A percentile compares a stretch with the other conserved stretches of the same genome.
Evolutionary conservation across 331 rosid genomes (phyloP).

Genomic region (Rosa hybrid): DNA sequence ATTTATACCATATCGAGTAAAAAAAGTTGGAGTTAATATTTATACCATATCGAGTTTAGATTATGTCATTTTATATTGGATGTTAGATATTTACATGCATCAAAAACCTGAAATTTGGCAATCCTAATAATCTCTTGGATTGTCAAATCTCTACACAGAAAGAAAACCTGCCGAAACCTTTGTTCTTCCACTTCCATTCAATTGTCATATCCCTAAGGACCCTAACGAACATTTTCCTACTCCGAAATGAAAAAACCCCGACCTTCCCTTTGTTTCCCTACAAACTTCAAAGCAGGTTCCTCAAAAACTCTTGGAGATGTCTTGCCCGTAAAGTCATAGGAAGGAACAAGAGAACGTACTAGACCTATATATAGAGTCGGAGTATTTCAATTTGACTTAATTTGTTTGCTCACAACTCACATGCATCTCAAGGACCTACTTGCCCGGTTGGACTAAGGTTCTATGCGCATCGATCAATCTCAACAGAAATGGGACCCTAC

Average conservation of each 20-base stretch:
- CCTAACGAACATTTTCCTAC: not conserved
- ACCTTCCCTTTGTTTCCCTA: not conserved
- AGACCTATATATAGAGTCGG: not conserved
- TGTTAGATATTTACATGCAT: too few species aligned
- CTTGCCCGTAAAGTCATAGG: not conserved
- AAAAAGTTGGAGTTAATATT: too few species aligned
- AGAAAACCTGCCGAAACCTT: too few species aligned
- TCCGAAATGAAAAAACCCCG: not conserved
- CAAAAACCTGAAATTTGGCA: too few species aligned
- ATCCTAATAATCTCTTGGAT: too few species aligned
- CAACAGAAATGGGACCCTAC: constrained; percentile 6
- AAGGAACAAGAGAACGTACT: too few species aligned
- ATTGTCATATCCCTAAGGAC: too few species aligned
- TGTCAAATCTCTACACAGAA: too few species aligned
- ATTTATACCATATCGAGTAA: too few species aligned
- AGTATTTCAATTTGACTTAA: not conserved
- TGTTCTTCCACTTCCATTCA: not conserved
- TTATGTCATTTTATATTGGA: too few species aligned
- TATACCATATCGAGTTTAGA: too few species aligned
- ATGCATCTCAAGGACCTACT: not conserved
- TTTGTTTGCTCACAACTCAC: not conserved
- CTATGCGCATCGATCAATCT: constrained; percentile 1
- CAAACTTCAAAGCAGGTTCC: not conserved
- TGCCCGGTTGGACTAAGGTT: constrained; percentile 4
- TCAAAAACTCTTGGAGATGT: not conserved